Evolutionary conservation across 352 stramenopile species (phyloP), one percentile per base, ranked within the genome.

Genomic region (Phytophthora quininea): DNA sequence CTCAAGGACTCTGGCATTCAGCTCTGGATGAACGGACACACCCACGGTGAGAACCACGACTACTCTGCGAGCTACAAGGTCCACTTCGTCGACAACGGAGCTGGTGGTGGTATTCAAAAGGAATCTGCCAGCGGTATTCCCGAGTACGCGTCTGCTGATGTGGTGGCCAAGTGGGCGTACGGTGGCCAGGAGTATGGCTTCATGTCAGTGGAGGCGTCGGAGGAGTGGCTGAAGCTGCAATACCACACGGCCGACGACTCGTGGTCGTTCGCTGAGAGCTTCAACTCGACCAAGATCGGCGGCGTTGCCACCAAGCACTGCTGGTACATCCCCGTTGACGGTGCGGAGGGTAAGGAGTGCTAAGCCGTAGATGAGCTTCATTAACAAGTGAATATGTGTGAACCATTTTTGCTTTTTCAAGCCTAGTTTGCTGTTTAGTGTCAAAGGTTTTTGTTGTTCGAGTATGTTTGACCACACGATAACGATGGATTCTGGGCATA

Each of bases 61-160:
- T 79, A 85, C 58, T 73, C 70, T 11, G 66, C 73, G 15, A 65
- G 58, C 10, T 67, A 88, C 49, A 75, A 74, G 42, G 84, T 83
- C 2, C 84, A 92, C 57, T 92, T 92, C 50, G 72, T 92, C 11
- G 82, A 91, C 66, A 92, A 92, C 35, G 84, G 84, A n/a, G 84
- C 82, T 30, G 84, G 82, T 46, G 84, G 84, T 9, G 84, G 84
- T 60, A 92, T 92, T 50, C 77, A 90, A 66, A 89, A 83, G 60
- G 77, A 88, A 45, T 91, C 85, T 57, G 74, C 83, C 2, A 88
- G 80, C 38, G 83, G 81, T 38, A 90, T 91, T 32, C 80, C 83
- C 0, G 69, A 72, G 27, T 82, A 83, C 58, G 82, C 80, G 2
- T 57, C 71, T 35, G 52, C 60, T 48, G 75, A 84, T 47, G 67